phyloP scores from a whole-genome alignment of 2,329 filamentous ascomycete species.

The Clarireedia monteithiana region DNA sequence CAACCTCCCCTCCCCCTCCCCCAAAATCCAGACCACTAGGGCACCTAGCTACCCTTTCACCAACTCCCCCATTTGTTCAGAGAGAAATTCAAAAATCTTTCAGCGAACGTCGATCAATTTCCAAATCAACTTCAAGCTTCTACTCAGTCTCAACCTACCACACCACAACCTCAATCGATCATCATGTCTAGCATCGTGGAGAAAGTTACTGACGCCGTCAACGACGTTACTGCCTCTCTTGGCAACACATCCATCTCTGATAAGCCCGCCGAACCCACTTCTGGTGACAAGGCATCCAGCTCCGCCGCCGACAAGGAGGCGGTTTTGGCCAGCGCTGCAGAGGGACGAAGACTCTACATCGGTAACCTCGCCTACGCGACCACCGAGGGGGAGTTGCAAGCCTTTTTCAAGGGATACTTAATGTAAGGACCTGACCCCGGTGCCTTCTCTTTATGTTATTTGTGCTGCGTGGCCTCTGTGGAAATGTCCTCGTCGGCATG shows the following conservation, averaged over 20 bases:
- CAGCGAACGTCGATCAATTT: conserved; percentile 36
- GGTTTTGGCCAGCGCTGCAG: conserved; percentile 92
- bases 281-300: conserved; percentile 16
- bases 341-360: conserved; percentile 99
- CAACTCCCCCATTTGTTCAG: conserved; percentile 61
- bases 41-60: conserved; percentile 81
- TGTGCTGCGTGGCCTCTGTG: background rate
- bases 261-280: conserved; percentile 39
- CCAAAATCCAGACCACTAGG: conserved; percentile 52
- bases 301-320: conserved; percentile 66
- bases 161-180: conserved; percentile 29
- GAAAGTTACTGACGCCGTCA: conserved; percentile 60
- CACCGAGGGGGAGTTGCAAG: conserved; percentile 99
- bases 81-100: conserved; percentile 43
- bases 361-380: conserved; percentile 99
- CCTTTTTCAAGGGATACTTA: conserved; percentile 99
- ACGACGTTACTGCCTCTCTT: conserved; percentile 66
- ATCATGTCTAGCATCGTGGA: conserved; percentile 82
- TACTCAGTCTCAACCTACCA: conserved; percentile 38
- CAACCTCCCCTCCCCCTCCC: conserved; percentile 27
- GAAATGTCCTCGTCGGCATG: background rate
- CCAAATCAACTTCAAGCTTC: conserved; percentile 41
- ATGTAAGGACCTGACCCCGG: conserved; percentile 61
- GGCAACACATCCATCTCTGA: conserved; percentile 58
- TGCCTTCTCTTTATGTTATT: background rate